Conservation (phyloP, 345 rosid species). For the Aquilaria sinensis region DNA sequence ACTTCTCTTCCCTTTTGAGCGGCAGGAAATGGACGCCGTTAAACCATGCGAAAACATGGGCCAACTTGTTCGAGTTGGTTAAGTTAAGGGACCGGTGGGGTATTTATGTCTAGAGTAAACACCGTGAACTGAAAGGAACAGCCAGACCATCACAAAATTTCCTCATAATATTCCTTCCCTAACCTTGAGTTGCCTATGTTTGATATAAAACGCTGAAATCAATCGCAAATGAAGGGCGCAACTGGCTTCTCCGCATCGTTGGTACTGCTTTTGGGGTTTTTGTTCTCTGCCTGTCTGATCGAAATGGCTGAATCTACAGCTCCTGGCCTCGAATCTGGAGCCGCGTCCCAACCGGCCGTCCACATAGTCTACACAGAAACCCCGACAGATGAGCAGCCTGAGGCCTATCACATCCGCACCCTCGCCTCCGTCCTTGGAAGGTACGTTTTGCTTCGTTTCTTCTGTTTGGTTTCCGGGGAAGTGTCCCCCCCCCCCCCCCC, state of each 20-base stretch:
- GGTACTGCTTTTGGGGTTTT: neutral
- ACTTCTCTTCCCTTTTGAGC: too few species aligned
- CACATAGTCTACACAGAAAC: constrained; percentile 79
- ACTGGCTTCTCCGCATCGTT: neutral
- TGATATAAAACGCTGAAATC: too few species aligned
- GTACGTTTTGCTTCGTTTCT: constrained; percentile 14
- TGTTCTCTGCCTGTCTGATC: constrained; percentile 17
- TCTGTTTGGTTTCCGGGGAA: neutral
- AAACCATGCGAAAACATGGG: too few species aligned
- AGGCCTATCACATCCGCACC: constrained; percentile 58
- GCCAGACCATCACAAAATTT: too few species aligned
- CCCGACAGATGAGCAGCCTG: constrained; percentile 59
- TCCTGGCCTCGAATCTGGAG: constrained; percentile 2
- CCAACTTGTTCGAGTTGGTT: too few species aligned
- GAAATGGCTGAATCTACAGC: constrained; percentile 38
- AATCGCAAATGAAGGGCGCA: too few species aligned
- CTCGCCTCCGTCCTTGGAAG: constrained; percentile 78
- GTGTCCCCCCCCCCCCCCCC: neutral
- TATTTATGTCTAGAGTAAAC: too few species aligned
- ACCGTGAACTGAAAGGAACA: too few species aligned
- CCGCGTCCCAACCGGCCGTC: constrained; percentile 39
- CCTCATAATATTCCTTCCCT: too few species aligned
- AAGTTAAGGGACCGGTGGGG: too few species aligned
- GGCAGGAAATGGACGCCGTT: too few species aligned
- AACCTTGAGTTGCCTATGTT: too few species aligned